phyloP scores from a whole-genome alignment of 345 rosid species.

The Hypericum perforatum region DNA sequence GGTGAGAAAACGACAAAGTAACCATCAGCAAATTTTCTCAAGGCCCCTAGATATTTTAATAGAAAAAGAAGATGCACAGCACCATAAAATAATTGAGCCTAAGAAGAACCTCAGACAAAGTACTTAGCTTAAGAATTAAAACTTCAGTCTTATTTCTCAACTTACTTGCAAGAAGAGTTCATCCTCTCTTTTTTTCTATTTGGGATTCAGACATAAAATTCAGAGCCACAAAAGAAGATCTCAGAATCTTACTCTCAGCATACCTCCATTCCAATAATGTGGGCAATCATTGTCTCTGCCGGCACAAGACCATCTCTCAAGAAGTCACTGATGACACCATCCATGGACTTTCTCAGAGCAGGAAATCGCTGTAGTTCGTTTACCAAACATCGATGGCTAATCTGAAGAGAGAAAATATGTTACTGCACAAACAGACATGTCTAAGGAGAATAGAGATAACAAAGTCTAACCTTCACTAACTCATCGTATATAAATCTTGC shows the following conservation, averaged over 20 bases:
- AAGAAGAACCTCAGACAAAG: neutral
- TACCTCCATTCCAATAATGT: slow-evolving; percentile 64
- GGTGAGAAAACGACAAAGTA: too few species aligned
- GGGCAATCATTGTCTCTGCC: slow-evolving; percentile 43
- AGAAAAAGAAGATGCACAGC: too few species aligned
- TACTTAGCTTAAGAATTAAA: neutral
- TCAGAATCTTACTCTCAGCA: too few species aligned
- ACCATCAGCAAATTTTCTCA: too few species aligned
- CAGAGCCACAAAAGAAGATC: neutral
- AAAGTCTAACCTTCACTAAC: slow-evolving; percentile 41
- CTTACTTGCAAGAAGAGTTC: neutral
- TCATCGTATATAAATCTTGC: slow-evolving; percentile 54
- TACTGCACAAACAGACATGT: neutral
- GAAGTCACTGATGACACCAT: slow-evolving; percentile 43
- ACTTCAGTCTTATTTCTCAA: neutral
- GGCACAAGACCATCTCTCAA: slow-evolving; percentile 42
- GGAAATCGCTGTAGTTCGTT: slow-evolving; percentile 54
- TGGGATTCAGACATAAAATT: neutral
- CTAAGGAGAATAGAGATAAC: neutral
- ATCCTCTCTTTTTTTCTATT: neutral
- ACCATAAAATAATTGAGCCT: slow-evolving; percentile 2
- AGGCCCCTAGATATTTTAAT: too few species aligned
- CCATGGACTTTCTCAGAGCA: slow-evolving; percentile 39
- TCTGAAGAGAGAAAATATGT: slow-evolving; percentile 28
- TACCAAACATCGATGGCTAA: slow-evolving; percentile 40